phyloP scores from a whole-genome alignment of 2,329 filamentous ascomycete genomes.

The Aspergillus tanneri region DNA sequence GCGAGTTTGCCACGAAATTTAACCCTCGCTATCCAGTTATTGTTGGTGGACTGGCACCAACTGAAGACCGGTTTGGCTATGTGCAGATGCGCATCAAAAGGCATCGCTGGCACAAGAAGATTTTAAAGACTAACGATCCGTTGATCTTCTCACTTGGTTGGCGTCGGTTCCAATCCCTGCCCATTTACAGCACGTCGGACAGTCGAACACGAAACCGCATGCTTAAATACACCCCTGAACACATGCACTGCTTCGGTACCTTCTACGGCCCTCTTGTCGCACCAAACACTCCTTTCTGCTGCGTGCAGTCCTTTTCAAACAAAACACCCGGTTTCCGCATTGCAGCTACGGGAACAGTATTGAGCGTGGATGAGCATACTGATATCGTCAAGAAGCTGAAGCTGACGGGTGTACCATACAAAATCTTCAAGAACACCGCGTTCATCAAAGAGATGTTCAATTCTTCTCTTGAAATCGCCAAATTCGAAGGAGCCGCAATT shows the following conservation, averaged over 20 bases:
- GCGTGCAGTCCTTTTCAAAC: slow-evolving; percentile 83
- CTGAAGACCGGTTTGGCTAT: slow-evolving; percentile 93
- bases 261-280: slow-evolving; percentile 94
- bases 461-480: slow-evolving; percentile 87
- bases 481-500: slow-evolving; percentile 94
- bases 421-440: slow-evolving; percentile 98
- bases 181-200: slow-evolving; percentile 93
- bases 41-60: slow-evolving; percentile 85
- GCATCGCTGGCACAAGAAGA: slow-evolving; percentile 98
- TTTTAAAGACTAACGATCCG: slow-evolving; percentile 96
- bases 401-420: slow-evolving; percentile 87
- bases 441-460: slow-evolving; percentile 99
- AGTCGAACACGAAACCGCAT: slow-evolving; percentile 91
- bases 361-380: slow-evolving; percentile 90
- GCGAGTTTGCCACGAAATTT: slow-evolving; percentile 84
- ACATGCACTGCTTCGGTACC: slow-evolving; percentile 97
- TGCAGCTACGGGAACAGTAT: slow-evolving; percentile 87
- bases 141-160: slow-evolving; percentile 96
- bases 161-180: slow-evolving; percentile 89
- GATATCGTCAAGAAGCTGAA: slow-evolving; percentile 99
- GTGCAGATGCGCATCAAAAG: slow-evolving; percentile 96
- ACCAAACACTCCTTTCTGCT: slow-evolving; percentile 93
- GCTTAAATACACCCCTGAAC: slow-evolving; percentile 98
- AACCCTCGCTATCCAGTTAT: slow-evolving; percentile 79
- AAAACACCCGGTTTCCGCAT: slow-evolving; percentile 88